These are phyloP conservation scores for Tritrichomonas musculus DNA, from an alignment of 208 protist genomes.

Conservation along the genomic window DNA sequence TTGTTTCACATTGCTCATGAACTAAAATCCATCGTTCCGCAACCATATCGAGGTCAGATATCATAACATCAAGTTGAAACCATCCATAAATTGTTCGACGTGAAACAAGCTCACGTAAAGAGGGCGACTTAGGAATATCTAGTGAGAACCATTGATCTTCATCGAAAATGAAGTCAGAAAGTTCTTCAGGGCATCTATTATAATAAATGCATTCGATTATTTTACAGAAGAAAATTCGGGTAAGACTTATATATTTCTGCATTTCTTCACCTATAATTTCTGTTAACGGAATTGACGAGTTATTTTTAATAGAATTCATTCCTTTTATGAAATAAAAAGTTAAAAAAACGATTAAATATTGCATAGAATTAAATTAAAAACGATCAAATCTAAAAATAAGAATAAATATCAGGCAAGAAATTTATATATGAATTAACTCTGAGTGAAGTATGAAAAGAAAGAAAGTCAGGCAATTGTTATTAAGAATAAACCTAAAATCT, in stretches of 20 bases:
- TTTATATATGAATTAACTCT: too few species aligned
- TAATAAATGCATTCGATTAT: constrained; percentile 27
- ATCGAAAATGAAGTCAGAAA: not conserved
- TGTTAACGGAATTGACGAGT: too few species aligned
- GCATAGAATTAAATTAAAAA: too few species aligned
- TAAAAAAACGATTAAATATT: too few species aligned
- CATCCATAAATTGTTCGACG: not conserved
- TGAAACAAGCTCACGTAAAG: not conserved
- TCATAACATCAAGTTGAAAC: not conserved
- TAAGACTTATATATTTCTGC: not conserved
- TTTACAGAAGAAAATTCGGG: not conserved
- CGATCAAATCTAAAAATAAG: too few species aligned
- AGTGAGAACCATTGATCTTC: not conserved
- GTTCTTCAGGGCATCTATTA: not conserved
- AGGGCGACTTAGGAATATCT: not conserved
- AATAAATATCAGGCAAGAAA: too few species aligned
- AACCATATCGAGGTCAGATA: not conserved
- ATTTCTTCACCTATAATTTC: not conserved
- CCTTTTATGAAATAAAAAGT: too few species aligned
- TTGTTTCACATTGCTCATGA: not conserved
- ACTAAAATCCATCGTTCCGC: not conserved
- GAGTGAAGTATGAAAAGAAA: too few species aligned
- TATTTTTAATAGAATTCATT: too few species aligned
- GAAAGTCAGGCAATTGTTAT: too few species aligned
- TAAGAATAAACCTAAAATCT: too few species aligned